phyloP scores from a whole-genome alignment of 1,284 basidiomycete species.

The Lignosus rhinocerotis region DNA sequence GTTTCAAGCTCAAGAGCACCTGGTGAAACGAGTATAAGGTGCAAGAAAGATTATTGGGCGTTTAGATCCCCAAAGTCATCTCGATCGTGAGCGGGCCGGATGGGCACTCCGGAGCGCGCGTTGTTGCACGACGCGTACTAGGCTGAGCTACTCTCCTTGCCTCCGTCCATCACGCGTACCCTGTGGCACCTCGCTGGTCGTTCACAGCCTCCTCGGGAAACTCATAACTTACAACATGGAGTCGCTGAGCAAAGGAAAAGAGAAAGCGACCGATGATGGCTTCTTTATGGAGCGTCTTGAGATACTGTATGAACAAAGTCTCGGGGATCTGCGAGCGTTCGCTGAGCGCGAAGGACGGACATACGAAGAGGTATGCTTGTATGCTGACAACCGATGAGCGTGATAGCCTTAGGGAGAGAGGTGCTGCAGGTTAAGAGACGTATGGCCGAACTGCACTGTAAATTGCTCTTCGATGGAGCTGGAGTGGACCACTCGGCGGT shows the following conservation, averaged over 20 bases:
- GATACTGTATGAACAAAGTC: slow-evolving; percentile 55
- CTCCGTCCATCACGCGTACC: too few species aligned
- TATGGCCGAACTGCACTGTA: slow-evolving; percentile 59
- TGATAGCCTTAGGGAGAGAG: neutral
- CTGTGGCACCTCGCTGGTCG: too few species aligned
- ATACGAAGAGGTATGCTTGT: slow-evolving; percentile 56
- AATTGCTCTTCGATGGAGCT: slow-evolving; percentile 44
- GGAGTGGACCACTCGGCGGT: slow-evolving; percentile 6
- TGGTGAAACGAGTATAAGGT: too few species aligned
- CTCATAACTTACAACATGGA: too few species aligned
- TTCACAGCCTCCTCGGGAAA: too few species aligned
- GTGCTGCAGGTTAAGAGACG: slow-evolving; percentile 46
- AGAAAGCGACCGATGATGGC: slow-evolving; percentile 38
- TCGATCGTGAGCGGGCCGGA: slow-evolving; percentile 1
- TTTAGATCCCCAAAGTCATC: slow-evolving; percentile 12
- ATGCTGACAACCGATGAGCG: too few species aligned
- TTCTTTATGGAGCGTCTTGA: slow-evolving; percentile 63
- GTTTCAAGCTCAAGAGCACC: too few species aligned
- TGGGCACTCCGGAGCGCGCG: too few species aligned
- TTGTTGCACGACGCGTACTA: neutral
- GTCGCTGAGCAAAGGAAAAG: slow-evolving; percentile 21
- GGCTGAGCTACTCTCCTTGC: too few species aligned
- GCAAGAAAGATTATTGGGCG: slow-evolving; percentile 21
- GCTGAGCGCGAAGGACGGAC: slow-evolving; percentile 55
- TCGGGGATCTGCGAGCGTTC: slow-evolving; percentile 58